Percentiles rank a stretch among this genome's conserved stretches.
Conservation (phyloP, 1,284 basidiomycete genomes). For the Melampsora larici-populina region DNA sequence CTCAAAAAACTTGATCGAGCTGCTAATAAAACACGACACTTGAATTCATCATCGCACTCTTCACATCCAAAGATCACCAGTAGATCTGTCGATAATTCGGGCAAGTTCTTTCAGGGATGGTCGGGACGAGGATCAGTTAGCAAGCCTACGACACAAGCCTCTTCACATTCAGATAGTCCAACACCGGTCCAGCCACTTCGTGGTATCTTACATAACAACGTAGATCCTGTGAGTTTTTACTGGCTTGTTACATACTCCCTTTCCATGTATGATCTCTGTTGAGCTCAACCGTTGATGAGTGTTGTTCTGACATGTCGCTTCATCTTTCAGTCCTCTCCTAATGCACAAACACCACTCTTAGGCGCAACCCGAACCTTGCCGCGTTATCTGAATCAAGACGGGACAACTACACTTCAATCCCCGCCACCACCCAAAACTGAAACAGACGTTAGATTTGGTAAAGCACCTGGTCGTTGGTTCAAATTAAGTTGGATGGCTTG, state of each 20-base stretch:
- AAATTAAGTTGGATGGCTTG: conserved; percentile 14
- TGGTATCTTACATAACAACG: background rate
- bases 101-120: background rate
- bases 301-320: too few species aligned
- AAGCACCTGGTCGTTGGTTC: conserved; percentile 22
- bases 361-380: background rate
- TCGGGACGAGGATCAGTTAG: background rate
- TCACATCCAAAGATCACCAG: background rate
- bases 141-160: too few species aligned
- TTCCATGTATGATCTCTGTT: too few species aligned
- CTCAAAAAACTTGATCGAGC: conserved; percentile 18
- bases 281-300: too few species aligned
- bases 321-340: background rate
- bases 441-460: conserved; percentile 7
- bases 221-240: background rate
- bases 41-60: background rate
- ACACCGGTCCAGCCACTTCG: background rate
- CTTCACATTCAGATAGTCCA: background rate
- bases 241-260: background rate
- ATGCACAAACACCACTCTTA: background rate
- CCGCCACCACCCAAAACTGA: background rate
- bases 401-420: background rate
- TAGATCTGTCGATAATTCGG: background rate
- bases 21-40: background rate
- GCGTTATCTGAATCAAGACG: background rate